A percentile compares a stretch with the other conserved stretches of the same genome.
phyloP scores from a whole-genome alignment of 495 filamentous ascomycete species.

The Penicillium ucsense region DNA sequence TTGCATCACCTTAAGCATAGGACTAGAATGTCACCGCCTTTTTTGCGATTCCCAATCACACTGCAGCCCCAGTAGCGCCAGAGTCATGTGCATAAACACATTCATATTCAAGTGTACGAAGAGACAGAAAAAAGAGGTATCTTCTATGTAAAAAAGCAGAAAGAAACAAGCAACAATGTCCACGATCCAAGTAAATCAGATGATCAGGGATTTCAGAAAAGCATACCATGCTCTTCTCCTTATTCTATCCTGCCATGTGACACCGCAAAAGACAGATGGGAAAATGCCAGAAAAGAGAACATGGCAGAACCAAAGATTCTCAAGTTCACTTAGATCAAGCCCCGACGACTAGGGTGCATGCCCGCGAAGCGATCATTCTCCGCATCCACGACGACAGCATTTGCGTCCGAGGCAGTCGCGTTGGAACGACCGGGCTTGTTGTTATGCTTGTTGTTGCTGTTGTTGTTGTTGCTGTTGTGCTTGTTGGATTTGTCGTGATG shows the following conservation, averaged over 20 bases:
- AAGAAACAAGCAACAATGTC: too few species aligned
- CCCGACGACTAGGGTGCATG: constrained; percentile 51
- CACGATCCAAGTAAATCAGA: too few species aligned
- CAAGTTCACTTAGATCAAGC: constrained; percentile 27
- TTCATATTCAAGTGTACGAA: constrained; percentile 2
- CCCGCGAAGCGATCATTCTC: constrained; percentile 29
- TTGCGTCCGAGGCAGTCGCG: constrained; percentile 8
- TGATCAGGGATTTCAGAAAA: not conserved
- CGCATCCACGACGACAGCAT: constrained; percentile 11
- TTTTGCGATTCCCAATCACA: too few species aligned
- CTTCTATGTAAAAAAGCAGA: constrained; percentile 3
- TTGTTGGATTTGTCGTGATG: constrained; percentile 16
- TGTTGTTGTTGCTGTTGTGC: too few species aligned
- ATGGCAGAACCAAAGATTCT: not conserved
- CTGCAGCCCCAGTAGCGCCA: too few species aligned
- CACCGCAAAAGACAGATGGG: not conserved
- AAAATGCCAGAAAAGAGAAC: not conserved
- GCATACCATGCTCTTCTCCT: constrained; percentile 7
- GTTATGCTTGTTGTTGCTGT: too few species aligned
- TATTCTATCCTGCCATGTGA: not conserved
- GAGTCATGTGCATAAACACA: too few species aligned
- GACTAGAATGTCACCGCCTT: too few species aligned
- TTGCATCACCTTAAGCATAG: too few species aligned
- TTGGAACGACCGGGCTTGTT: not conserved
- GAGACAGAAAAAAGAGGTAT: constrained; percentile 11